These are phyloP conservation scores for Beauveria sp. DNA, from an alignment of 2,329 filamentous ascomycete species.

Conservation along the genomic window DNA sequence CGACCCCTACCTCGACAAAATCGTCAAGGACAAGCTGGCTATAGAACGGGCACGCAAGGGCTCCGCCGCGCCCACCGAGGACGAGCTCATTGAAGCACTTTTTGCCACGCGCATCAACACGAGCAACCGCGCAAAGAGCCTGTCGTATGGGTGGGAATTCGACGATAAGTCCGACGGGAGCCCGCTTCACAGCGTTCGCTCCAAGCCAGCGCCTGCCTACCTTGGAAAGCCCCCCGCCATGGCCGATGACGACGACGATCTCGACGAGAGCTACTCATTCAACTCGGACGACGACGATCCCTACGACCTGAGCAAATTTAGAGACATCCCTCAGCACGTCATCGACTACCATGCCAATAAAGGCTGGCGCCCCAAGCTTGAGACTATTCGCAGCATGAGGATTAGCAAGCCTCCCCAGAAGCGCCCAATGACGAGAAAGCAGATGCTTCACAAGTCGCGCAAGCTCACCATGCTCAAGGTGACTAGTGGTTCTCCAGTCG, in stretches of 20 bases:
- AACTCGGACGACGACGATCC: not conserved
- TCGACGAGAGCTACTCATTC: conserved; percentile 12
- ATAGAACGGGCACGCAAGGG: conserved; percentile 38
- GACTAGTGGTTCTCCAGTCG: conserved; percentile 29
- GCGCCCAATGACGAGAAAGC: conserved; percentile 13
- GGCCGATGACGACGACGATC: conserved; percentile 22
- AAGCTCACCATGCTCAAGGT: conserved; percentile 22
- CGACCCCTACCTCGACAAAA: conserved; percentile 34
- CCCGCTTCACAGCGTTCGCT: conserved; percentile 19
- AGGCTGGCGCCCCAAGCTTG: conserved; percentile 36
- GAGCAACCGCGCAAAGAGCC: conserved; percentile 27
- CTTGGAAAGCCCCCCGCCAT: conserved; percentile 21
- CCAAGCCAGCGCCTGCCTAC: conserved; percentile 21
- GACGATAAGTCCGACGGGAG: conserved; percentile 25
- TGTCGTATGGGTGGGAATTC: conserved; percentile 28
- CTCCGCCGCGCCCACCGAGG: conserved; percentile 31
- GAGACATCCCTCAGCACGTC: not conserved
- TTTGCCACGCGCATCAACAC: conserved; percentile 27
- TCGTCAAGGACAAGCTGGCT: conserved; percentile 37
- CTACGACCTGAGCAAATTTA: no score
- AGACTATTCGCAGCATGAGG: conserved; percentile 38
- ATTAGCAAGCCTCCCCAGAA: no score
- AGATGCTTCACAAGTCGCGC: no score
- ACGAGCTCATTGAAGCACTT: conserved; percentile 36
- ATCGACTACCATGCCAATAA: conserved; percentile 19